Evolutionary conservation across 768 basidiomycete species (phyloP), one percentile per base, ranked within the genome.

Genomic region (Kondoa malvinella): DNA sequence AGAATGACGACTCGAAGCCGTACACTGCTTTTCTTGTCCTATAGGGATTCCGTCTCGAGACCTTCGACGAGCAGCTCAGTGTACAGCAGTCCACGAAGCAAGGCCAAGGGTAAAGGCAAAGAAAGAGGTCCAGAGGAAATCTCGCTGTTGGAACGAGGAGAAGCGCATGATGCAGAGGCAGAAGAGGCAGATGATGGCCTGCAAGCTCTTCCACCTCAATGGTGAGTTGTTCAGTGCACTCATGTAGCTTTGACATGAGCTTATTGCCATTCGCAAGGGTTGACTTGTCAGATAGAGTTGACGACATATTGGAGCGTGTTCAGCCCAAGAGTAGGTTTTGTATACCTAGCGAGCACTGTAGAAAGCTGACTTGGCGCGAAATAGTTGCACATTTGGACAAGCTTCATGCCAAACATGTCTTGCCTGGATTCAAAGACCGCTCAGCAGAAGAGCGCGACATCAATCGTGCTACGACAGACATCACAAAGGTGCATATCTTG

Each of bases 361-460:
- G 50, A 34, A 68, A 67, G 50, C 67, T 34, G 56, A 67, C 59
- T 65, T 59, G 68, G 71, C 73, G 69, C 71, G 69, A 64, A 67
- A 71, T 77, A 97, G 95, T 97, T 75, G 78, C 81, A n/a, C 79
- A 83, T 4, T 85, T 99, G 56, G 95, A 97, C 77, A 95, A 88
- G 77, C 84, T 99, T 2, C 94, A 99, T 73, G 89, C 94, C 71
- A 95, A 89, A 76, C 92, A 95, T 77, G 87, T 87, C 67, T 83
- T 99, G 3, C 95, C 95, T 71, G 94, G 92, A 0, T 99, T 99
- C 77, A 83, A 90, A 76, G 95, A 99, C 82, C 87, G 95, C 65
- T 81, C 87, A 1, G 85, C 85, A 2, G 94, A 99, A 79, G 94
- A 97, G 78, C 83, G 85, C 69, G 92, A 97, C 76, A 99, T 99